These are phyloP conservation scores for Clarireedia paspali DNA, from an alignment of 2,329 filamentous ascomycete genomes.

Conservation along the genomic window DNA sequence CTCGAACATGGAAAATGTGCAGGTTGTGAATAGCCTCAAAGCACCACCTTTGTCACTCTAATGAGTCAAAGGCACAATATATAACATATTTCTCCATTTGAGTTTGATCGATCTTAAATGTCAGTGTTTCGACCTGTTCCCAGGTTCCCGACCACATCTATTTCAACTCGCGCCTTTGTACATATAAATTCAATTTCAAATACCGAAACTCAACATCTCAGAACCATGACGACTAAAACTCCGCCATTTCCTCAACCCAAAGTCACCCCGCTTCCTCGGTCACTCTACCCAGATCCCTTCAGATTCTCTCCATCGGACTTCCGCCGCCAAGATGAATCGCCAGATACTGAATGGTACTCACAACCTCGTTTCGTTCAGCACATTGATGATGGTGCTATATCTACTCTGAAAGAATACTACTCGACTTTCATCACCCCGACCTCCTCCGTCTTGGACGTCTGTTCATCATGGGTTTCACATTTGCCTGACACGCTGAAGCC, in stretches of 20 bases:
- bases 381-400: constrained; percentile 43
- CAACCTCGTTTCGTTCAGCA: constrained; percentile 43
- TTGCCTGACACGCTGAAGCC: constrained; percentile 28
- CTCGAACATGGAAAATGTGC: no score
- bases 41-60: no score
- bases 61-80: no score
- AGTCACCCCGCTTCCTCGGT: constrained; percentile 17
- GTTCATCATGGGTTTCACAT: constrained; percentile 39
- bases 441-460: constrained; percentile 41
- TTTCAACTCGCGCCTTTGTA: no score
- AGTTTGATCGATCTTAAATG: no score
- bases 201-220: neutral
- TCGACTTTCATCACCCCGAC: constrained; percentile 32
- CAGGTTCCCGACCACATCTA: neutral
- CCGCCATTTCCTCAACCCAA: neutral
- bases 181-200: neutral
- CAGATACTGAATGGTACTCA: constrained; percentile 22
- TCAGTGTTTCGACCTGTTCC: no score
- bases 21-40: no score
- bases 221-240: neutral
- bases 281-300: constrained; percentile 17
- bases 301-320: constrained; percentile 14
- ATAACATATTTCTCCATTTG: no score
- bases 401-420: constrained; percentile 39
- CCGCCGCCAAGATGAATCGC: constrained; percentile 16